Base-by-base conservation (phyloP, 1,284 basidiomycete genomes). In the Heterobasidion irregulare region DNA sequence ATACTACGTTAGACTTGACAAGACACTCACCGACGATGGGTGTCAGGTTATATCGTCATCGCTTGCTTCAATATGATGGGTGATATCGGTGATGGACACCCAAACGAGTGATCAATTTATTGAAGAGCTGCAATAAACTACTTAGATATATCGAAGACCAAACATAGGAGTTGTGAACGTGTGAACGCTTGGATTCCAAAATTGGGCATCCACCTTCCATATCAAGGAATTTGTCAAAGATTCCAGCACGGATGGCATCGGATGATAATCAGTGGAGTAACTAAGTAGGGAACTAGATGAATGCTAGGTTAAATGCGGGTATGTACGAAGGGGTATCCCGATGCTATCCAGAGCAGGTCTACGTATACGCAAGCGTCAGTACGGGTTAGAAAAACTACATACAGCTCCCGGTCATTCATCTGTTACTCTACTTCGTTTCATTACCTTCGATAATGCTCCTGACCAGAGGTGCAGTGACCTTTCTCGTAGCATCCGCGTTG, bases 401-500 rank as follows among this genome's bases (percentile, higher is more conserved):
- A 26, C 26, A 26, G 26, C 26, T 26, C 26, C 26, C 26, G 26
- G 26, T 5, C 26, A 26, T 26, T 26, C 26, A 26, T 26, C 26
- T 26, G 26, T 26, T 26, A 26, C n/a, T 47, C 49, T 16, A 12
- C 32, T 16, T 8, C 2, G 13, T 26, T 7, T 36, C n/a, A 36
- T 53, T 43, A 4, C 63, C 64, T 53, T 71, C 68, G 0, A 77
- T 63, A 35, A 78, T 70, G 0, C 36, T 55, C 66, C 81, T 86
- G 57, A 94, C 66, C 32, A 92, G 64, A 5, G 94, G 94, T 19
- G 92, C 92, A 5, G 86, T 83, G 58, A 78, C 79, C 66, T 97
- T 96, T 61, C 94, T 76, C 34, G 88, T 93, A 35, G 83, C 86
- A 47, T 79, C 70, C 16, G 75, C 72, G 64, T 94, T 91, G 34